phyloP scores from a whole-genome alignment of 2,329 filamentous ascomycete genomes.

The Magnaporthales sp. region DNA sequence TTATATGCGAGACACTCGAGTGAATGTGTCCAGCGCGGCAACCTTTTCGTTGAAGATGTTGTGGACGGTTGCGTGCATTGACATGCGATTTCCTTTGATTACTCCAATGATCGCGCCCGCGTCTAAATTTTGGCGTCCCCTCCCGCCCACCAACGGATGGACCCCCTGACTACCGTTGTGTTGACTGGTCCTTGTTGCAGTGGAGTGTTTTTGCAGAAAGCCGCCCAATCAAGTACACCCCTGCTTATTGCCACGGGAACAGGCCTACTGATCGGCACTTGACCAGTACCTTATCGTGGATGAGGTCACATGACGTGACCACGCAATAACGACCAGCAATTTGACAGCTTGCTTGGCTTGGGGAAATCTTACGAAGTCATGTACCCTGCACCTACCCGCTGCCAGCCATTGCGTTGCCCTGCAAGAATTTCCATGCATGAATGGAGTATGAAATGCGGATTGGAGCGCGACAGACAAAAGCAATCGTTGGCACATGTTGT shows the following conservation, averaged over 20 bases:
- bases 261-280: neutral
- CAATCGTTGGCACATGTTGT: neutral
- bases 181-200: neutral
- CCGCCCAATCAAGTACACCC: slow-evolving; percentile 3
- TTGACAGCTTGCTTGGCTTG: neutral
- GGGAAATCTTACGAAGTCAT: too few species aligned
- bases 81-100: slow-evolving; percentile 1
- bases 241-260: slow-evolving; percentile 5
- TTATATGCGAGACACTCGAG: neutral
- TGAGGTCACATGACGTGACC: neutral
- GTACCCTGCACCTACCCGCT: neutral
- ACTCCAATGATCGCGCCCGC: neutral
- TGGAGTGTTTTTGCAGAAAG: neutral
- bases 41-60: neutral
- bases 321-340: neutral
- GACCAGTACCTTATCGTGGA: neutral
- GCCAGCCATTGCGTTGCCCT: too few species aligned
- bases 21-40: neutral
- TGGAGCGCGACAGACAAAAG: neutral
- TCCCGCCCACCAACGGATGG: neutral
- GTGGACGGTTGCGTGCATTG: neutral
- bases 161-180: neutral
- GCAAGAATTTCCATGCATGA: neutral
- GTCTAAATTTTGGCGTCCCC: neutral
- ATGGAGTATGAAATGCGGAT: neutral